Evolutionary conservation across 139 green algal species (phyloP), one percentile per base, ranked within the genome.

Genomic region (Zygnema circumcarinatum): DNA sequence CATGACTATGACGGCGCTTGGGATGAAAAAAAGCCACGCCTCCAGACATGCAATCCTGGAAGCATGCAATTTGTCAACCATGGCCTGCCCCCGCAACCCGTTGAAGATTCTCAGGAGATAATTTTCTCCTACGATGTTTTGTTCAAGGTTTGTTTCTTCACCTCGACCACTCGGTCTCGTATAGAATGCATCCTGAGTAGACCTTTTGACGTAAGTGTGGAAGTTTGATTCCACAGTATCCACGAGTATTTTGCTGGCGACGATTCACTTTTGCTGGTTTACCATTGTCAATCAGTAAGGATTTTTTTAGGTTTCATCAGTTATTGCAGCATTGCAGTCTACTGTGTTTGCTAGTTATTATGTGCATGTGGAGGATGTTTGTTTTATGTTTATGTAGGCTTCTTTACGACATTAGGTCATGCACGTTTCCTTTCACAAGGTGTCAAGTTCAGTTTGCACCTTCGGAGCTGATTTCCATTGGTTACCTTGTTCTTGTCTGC

Each of bases 41-140:
- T 98, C 21, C 93, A 91, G 54, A 99, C 96, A 31, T 99, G 97
- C 95, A 95, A 98, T 89, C 92, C 96, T 1, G 90, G 87, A 1
- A 90, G 92, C 47, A 95, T 94, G 92, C 91, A 94, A 81, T 95
- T 93, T 72, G 96, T 98, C 0, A 95, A 91, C 1, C 92, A 97
- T 73, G 94, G 93, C 67, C 87, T 93, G 22, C 81, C 92, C 0
- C 95, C 94, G 0, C 96, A 98, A 93, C 85, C 92, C n/a, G 86
- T 99, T 11, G 88, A 94, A 80, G 92, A 95, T 87, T 93, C 91
- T 29, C 91, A 95, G 74, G 96, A 99, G 90, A 91, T 98, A 56
- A 94, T 99, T 74, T 99, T 99, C 93, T 96, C 96, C 0, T 99
- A 99, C 82, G 97, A 99, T 87, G 95, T 98, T 35, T 88, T 82